These are phyloP conservation scores for Albifimbria verrucaria DNA, from an alignment of 2,329 filamentous ascomycete genomes.

Conservation along the genomic window DNA sequence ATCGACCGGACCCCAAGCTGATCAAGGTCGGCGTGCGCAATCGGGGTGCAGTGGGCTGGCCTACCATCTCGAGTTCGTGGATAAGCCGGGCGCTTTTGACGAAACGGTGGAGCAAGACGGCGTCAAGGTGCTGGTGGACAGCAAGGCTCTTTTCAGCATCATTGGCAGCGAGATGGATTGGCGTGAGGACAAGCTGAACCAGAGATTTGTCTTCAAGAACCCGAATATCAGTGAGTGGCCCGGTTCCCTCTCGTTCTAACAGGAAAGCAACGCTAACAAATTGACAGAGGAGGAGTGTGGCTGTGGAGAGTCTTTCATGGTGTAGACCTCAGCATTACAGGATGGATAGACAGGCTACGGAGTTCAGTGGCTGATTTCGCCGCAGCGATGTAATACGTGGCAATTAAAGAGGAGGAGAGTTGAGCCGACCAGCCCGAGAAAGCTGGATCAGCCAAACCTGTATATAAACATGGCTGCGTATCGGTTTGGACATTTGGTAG, in stretches of 20 bases:
- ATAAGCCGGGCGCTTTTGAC: constrained; percentile 83
- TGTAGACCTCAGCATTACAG: neutral
- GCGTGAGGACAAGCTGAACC: constrained; percentile 91
- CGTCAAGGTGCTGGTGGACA: constrained; percentile 92
- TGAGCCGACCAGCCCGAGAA: too few species aligned
- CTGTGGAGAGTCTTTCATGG: constrained; percentile 91
- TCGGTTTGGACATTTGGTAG: neutral
- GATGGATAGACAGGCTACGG: too few species aligned
- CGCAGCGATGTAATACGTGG: too few species aligned
- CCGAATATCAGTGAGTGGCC: constrained; percentile 92
- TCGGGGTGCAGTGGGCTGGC: constrained; percentile 90
- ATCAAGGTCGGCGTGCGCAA: constrained; percentile 95
- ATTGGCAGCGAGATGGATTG: constrained; percentile 99
- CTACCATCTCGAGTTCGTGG: constrained; percentile 93
- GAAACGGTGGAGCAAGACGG: constrained; percentile 94
- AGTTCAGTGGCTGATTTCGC: too few species aligned
- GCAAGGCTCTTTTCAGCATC: constrained; percentile 95
- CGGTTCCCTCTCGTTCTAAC: neutral
- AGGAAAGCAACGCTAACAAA: constrained; percentile 26
- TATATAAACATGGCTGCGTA: neutral
- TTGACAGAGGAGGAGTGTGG: constrained; percentile 88
- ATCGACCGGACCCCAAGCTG: constrained; percentile 84
- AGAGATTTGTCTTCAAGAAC: constrained; percentile 91
- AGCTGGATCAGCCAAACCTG: too few species aligned
- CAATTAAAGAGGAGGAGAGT: too few species aligned